A percentile compares a stretch with the other conserved stretches of the same genome.
Evolutionary conservation across 2,329 filamentous ascomycete species (phyloP).

Genomic region (Chaetomiaceae sp.): DNA sequence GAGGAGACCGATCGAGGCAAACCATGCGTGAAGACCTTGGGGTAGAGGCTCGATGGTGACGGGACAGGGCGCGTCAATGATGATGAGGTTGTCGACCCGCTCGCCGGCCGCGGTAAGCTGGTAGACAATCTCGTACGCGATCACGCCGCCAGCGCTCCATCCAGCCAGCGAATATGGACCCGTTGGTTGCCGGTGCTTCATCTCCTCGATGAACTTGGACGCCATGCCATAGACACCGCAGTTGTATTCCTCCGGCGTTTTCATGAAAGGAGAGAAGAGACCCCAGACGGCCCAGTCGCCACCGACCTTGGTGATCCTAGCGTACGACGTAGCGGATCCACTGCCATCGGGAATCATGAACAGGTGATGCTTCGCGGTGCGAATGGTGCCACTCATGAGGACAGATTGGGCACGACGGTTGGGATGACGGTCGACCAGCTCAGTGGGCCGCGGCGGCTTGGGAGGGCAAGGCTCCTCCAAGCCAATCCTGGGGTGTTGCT

Average conservation of each 20-base stretch:
- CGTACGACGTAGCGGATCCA: slow-evolving; percentile 62
- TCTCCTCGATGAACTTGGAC: slow-evolving; percentile 60
- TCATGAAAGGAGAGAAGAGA: slow-evolving; percentile 67
- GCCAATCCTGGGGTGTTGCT: slow-evolving; percentile 26
- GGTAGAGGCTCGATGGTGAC: slow-evolving; percentile 64
- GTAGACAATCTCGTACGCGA: slow-evolving; percentile 60
- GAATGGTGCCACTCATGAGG: slow-evolving; percentile 45
- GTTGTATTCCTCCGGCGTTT: slow-evolving; percentile 57
- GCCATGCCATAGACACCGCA: slow-evolving; percentile 62
- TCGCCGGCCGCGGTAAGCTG: slow-evolving; percentile 54
- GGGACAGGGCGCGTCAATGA: slow-evolving; percentile 62
- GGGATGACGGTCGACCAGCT: slow-evolving; percentile 38
- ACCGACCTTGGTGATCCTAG: slow-evolving; percentile 49
- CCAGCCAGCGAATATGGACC: slow-evolving; percentile 65
- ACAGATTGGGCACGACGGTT: slow-evolving; percentile 45
- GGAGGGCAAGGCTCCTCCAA: slow-evolving; percentile 25
- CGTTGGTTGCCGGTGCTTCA: slow-evolving; percentile 61
- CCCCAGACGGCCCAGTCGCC: slow-evolving; percentile 43
- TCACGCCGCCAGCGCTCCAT: slow-evolving; percentile 72
- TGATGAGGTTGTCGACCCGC: slow-evolving; percentile 51
- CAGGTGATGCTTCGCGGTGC: slow-evolving; percentile 41
- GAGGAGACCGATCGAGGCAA: slow-evolving; percentile 64
- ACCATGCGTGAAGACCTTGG: slow-evolving; percentile 59
- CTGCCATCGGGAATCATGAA: slow-evolving; percentile 52
- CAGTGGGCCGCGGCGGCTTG: slow-evolving; percentile 35